Percentiles rank a stretch among this genome's conserved stretches.
Evolutionary conservation across 2,329 filamentous ascomycete species (phyloP).

Genomic region (Fusarium pilosicola): DNA sequence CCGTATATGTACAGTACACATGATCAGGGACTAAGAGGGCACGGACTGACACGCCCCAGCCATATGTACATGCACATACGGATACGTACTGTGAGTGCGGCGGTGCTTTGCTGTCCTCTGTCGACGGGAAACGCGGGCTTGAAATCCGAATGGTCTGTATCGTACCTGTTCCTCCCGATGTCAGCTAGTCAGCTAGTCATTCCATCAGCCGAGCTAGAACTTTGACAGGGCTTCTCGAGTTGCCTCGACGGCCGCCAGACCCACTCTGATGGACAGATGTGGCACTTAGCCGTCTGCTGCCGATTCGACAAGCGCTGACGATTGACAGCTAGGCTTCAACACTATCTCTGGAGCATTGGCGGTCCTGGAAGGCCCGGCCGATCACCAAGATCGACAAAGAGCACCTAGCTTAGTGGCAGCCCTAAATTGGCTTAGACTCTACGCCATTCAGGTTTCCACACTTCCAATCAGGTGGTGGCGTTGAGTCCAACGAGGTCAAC

Average conservation of each 20-base stretch:
- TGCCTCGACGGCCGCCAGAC: constrained; percentile 28
- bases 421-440: constrained; percentile 19
- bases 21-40: background rate
- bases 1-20: background rate
- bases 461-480: constrained; percentile 20
- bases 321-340: constrained; percentile 41
- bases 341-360: constrained; percentile 30
- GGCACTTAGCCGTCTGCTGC: constrained; percentile 36
- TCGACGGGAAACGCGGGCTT: background rate
- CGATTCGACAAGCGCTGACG: constrained; percentile 33
- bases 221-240: constrained; percentile 41
- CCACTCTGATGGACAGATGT: constrained; percentile 25
- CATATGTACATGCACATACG: background rate
- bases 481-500: constrained; percentile 13
- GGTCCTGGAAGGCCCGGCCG: constrained; percentile 30
- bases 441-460: background rate
- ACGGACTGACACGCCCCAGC: constrained; percentile 9
- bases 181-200: constrained; percentile 8
- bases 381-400: constrained; percentile 42
- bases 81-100: background rate
- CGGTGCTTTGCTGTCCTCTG: background rate
- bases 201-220: constrained; percentile 39
- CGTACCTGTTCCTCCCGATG: constrained; percentile 1
- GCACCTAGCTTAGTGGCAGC: constrained; percentile 31
- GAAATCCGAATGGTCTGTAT: background rate